Conservation (phyloP, 306 rosid species). For the Cucumis hystrix region DNA sequence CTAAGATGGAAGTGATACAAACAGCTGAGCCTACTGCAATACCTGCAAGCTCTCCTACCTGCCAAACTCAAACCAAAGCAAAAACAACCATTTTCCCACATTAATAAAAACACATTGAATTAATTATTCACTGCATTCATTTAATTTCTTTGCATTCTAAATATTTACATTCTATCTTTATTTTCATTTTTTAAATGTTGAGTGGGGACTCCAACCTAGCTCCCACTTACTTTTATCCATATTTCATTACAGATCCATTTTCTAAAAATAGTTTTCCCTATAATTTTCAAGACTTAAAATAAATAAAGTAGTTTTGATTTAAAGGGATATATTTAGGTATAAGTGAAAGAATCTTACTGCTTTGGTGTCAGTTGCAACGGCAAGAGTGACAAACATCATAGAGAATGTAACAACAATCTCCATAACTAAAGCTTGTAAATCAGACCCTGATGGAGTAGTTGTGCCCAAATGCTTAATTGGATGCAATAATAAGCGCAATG, state of each 20-base stretch:
- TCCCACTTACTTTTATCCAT: too few species aligned
- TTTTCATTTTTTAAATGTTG: too few species aligned
- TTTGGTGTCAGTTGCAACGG: slow-evolving; percentile 62
- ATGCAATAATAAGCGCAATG: slow-evolving; percentile 29
- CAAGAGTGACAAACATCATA: slow-evolving; percentile 58
- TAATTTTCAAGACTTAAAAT: too few species aligned
- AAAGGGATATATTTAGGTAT: too few species aligned
- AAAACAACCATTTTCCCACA: not conserved
- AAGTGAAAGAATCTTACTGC: slow-evolving; percentile 30
- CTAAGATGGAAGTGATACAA: slow-evolving; percentile 66
- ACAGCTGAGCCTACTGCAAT: slow-evolving; percentile 78
- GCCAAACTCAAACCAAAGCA: not conserved
- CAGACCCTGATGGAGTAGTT: slow-evolving; percentile 56
- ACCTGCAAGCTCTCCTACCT: slow-evolving; percentile 62
- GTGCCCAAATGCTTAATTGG: slow-evolving; percentile 42
- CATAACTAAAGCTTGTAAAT: slow-evolving; percentile 42
- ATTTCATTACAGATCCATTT: too few species aligned
- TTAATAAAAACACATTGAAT: not conserved
- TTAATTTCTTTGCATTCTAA: too few species aligned
- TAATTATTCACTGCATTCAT: not conserved
- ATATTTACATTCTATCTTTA: too few species aligned
- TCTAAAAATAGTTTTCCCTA: too few species aligned
- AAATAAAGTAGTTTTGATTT: too few species aligned
- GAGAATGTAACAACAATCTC: slow-evolving; percentile 59
- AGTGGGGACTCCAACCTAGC: too few species aligned